These are phyloP conservation scores for Phytophthora pinifolia DNA, from an alignment of 352 stramenopile species.

Conservation along the genomic window DNA sequence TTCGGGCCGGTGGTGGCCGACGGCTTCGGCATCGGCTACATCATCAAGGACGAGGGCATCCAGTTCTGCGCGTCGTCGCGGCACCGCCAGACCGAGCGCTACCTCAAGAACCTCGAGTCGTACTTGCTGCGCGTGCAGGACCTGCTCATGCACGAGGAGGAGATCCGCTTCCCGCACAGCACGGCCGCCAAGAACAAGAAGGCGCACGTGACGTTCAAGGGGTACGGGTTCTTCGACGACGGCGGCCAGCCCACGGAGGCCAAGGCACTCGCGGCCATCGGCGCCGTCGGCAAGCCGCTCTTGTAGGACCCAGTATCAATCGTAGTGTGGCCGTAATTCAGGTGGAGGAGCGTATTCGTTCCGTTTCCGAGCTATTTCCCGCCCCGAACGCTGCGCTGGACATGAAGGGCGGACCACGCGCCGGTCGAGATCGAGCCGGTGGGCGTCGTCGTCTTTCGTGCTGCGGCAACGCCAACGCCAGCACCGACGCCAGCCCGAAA, in stretches of 20 bases:
- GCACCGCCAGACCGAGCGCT: conserved; percentile 82
- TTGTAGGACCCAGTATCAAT: conserved; percentile 20
- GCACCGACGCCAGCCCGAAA: conserved; percentile 18
- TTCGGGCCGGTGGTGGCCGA: conserved; percentile 93
- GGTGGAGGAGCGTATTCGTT: conserved; percentile 21
- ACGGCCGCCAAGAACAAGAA: conserved; percentile 47
- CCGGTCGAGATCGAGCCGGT: conserved; percentile 27
- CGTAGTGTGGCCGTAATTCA: conserved; percentile 11
- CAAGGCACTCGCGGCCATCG: conserved; percentile 33
- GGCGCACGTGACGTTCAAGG: conserved; percentile 58
- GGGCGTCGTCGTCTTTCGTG: conserved; percentile 7
- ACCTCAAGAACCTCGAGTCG: conserved; percentile 79
- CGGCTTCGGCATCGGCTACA: conserved; percentile 97
- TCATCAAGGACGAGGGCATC: conserved; percentile 96
- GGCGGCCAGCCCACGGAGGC: conserved; percentile 36
- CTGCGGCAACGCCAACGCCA: conserved; percentile 10
- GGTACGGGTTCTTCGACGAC: conserved; percentile 83
- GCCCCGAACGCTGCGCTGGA: conserved; percentile 10
- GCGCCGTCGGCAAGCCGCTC: conserved; percentile 37
- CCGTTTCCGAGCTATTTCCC: conserved; percentile 16
- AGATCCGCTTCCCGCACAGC: conserved; percentile 72
- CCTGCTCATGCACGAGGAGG: conserved; percentile 75
- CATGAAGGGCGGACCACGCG: conserved; percentile 11
- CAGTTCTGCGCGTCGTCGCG: conserved; percentile 86
- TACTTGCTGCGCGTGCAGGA: conserved; percentile 82